These are phyloP conservation scores for Lipomyces spencermartinsiae DNA, from an alignment of 805 yeast genomes.

Conservation along the genomic window DNA sequence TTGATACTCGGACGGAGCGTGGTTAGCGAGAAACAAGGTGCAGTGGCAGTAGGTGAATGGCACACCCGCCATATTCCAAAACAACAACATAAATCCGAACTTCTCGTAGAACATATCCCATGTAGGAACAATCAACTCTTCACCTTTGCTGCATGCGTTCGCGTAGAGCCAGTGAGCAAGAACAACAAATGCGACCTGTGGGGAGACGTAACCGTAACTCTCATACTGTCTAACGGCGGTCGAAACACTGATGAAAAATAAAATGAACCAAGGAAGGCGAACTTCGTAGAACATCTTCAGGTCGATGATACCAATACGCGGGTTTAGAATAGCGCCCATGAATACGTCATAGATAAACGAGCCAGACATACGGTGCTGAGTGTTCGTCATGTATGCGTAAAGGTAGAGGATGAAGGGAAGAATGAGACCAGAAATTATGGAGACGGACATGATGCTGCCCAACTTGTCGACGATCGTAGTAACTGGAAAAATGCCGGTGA, in stretches of 20 bases:
- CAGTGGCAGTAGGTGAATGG: slow-evolving; percentile 98
- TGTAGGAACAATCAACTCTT: slow-evolving; percentile 94
- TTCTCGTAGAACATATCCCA: slow-evolving; percentile 99
- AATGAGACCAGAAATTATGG: slow-evolving; percentile 77
- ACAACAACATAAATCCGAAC: slow-evolving; percentile 97
- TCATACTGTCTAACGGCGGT: slow-evolving; percentile 82
- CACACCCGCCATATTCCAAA: slow-evolving; percentile 99
- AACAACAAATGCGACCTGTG: slow-evolving; percentile 74
- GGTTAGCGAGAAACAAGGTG: slow-evolving; percentile 81
- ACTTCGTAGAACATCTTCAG: slow-evolving; percentile 97
- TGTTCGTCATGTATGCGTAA: slow-evolving; percentile 68
- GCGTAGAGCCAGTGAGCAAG: slow-evolving; percentile 94
- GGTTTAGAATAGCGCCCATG: slow-evolving; percentile 98
- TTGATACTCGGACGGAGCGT: slow-evolving; percentile 80
- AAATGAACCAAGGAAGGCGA: slow-evolving; percentile 93
- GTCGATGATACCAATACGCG: slow-evolving; percentile 90
- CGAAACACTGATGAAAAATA: slow-evolving; percentile 77
- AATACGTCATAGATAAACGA: slow-evolving; percentile 88
- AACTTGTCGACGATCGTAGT: slow-evolving; percentile 78
- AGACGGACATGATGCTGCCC: slow-evolving; percentile 92
- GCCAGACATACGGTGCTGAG: slow-evolving; percentile 91
- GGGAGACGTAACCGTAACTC: slow-evolving; percentile 74
- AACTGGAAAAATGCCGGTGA: slow-evolving; percentile 74
- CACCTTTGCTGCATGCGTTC: slow-evolving; percentile 97
- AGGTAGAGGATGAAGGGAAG: slow-evolving; percentile 74